Evolutionary conservation across 139 green algal genomes (phyloP).

Genomic region (Volvox africanus): DNA sequence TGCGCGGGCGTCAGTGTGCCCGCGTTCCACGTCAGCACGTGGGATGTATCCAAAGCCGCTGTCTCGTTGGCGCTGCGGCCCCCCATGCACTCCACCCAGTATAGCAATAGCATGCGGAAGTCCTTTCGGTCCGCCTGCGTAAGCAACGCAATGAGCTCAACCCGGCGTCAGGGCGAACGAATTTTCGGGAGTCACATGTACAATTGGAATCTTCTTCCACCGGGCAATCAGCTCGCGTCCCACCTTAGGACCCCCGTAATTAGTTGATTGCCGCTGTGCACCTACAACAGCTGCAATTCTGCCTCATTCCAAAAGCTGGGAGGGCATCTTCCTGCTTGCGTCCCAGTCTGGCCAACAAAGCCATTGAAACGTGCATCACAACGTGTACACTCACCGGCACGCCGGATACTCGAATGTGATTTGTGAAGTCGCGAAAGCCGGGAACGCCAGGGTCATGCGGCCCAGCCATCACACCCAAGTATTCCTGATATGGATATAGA

Average conservation of each 20-base stretch:
- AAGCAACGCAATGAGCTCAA: too few relatives aligned
- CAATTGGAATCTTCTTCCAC: too few relatives aligned
- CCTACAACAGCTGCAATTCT: too few relatives aligned
- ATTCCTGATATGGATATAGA: neutral
- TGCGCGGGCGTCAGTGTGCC: neutral
- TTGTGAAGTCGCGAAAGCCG: neutral
- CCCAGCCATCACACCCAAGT: neutral
- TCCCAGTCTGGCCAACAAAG: too few relatives aligned
- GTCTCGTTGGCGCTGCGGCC: neutral
- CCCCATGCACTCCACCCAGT: slow-evolving; percentile 29
- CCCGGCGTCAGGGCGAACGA: too few relatives aligned
- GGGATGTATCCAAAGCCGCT: neutral
- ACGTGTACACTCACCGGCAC: neutral
- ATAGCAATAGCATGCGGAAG: slow-evolving; percentile 23
- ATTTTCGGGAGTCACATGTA: too few relatives aligned
- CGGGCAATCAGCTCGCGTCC: too few relatives aligned
- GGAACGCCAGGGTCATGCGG: slow-evolving; percentile 19
- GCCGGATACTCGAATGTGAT: neutral
- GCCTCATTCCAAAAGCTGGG: too few relatives aligned
- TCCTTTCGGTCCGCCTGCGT: neutral
- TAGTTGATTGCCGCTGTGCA: too few relatives aligned
- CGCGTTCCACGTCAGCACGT: slow-evolving; percentile 14
- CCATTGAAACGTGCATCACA: too few relatives aligned
- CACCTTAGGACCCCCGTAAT: too few relatives aligned
- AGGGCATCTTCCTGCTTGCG: too few relatives aligned